Conservation (phyloP, 495 filamentous ascomycete genomes). For the Annulohypoxylon moriforme region DNA sequence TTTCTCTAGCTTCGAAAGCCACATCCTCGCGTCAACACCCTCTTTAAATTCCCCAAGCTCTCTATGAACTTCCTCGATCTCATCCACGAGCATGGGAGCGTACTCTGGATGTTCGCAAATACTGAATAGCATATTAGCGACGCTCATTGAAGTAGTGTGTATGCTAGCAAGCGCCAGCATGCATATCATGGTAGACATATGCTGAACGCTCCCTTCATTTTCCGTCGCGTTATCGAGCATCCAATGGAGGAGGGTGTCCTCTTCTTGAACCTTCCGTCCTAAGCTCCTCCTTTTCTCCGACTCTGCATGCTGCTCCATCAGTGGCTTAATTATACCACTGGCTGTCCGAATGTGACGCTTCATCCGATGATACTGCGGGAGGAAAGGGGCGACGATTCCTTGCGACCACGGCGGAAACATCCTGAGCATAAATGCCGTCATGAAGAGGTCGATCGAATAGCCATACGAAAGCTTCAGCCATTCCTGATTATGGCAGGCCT, state of each 20-base stretch:
- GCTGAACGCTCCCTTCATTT: not conserved
- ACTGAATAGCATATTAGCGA: not conserved
- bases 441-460: slow-evolving; percentile 59
- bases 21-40: not conserved
- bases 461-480: slow-evolving; percentile 60
- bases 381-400: slow-evolving; percentile 1
- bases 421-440: slow-evolving; percentile 33
- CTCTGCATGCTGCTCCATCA: too few species aligned
- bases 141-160: slow-evolving; percentile 45
- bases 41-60: not conserved
- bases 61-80: not conserved
- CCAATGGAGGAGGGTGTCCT: not conserved
- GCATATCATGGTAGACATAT: slow-evolving; percentile 12
- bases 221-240: slow-evolving; percentile 13
- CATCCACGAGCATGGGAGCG: not conserved
- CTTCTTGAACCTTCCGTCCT: too few species aligned
- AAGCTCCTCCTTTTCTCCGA: too few species aligned
- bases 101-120: not conserved
- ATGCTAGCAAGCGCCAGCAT: slow-evolving; percentile 45
- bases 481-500: slow-evolving; percentile 55
- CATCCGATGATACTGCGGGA: not conserved
- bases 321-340: too few species aligned
- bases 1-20: not conserved
- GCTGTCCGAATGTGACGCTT: not conserved
- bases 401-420: slow-evolving; percentile 4